Evolutionary conservation across 2,329 filamentous ascomycete genomes (phyloP).

Genomic region (Epichloe hybrida): DNA sequence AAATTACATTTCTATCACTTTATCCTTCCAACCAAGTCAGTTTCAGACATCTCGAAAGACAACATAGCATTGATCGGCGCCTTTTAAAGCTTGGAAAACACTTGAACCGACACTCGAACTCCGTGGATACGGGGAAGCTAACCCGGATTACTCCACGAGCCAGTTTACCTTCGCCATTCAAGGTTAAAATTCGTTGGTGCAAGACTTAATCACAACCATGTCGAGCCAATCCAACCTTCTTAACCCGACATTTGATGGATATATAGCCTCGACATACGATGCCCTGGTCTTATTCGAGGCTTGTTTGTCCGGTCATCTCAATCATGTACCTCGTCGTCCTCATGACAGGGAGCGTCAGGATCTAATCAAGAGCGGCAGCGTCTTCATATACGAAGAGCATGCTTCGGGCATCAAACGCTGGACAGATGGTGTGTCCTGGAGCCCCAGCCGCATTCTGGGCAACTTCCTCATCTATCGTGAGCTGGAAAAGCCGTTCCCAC

Average conservation of each 20-base stretch:
- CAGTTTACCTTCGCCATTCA: neutral
- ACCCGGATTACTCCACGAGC: neutral
- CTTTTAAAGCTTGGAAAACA: neutral
- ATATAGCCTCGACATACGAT: conserved; percentile 57
- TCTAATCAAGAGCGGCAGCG: conserved; percentile 69
- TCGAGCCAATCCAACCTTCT: conserved; percentile 22
- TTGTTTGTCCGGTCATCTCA: conserved; percentile 54
- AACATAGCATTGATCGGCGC: neutral
- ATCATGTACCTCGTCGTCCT: conserved; percentile 69
- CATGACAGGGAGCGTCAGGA: conserved; percentile 69
- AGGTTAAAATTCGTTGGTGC: neutral
- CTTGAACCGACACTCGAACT: neutral
- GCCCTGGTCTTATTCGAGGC: conserved; percentile 71
- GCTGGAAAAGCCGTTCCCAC: conserved; percentile 61
- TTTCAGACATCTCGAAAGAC: neutral
- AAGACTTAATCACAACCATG: neutral
- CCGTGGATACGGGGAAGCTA: neutral
- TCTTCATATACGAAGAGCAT: conserved; percentile 88
- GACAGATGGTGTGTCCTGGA: conserved; percentile 89
- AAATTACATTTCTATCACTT: neutral
- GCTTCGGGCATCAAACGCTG: conserved; percentile 86
- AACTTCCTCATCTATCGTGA: conserved; percentile 83
- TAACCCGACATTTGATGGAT: conserved; percentile 53
- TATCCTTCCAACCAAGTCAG: neutral
- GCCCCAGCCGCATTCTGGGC: conserved; percentile 70